Conservation (phyloP, 2,329 filamentous ascomycete species). For the Myriosclerotinia scirpicola region DNA sequence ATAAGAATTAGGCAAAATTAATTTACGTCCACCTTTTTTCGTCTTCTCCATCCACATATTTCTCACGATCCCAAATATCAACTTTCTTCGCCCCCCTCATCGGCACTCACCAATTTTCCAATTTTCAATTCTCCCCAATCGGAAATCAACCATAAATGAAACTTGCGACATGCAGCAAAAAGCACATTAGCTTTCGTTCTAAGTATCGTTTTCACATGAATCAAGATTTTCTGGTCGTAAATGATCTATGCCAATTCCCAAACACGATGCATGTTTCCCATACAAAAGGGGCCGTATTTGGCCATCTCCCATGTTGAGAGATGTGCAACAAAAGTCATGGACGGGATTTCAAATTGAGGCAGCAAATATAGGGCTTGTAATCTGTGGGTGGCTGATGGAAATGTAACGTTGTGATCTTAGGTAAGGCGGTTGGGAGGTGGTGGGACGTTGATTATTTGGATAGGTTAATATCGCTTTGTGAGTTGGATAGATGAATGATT, state of each 20-base stretch:
- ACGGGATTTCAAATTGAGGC: too few species aligned
- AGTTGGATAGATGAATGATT: background rate
- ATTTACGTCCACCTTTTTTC: background rate
- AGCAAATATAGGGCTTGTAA: background rate
- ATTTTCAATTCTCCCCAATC: background rate
- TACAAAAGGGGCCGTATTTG: slow-evolving; percentile 1
- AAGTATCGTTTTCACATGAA: background rate
- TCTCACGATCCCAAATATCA: background rate
- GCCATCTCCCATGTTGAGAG: slow-evolving; percentile 20
- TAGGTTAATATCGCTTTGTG: background rate
- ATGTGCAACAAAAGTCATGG: slow-evolving; percentile 20
- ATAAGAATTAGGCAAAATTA: background rate
- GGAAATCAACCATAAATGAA: background rate
- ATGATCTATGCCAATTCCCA: background rate
- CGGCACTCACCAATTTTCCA: background rate
- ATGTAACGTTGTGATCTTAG: slow-evolving; percentile 4
- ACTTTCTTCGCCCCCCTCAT: background rate
- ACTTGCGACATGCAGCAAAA: background rate
- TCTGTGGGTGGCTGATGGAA: slow-evolving; percentile 12
- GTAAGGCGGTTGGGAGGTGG: background rate
- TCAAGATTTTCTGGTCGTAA: background rate
- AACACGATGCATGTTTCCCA: slow-evolving; percentile 12
- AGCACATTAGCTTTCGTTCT: background rate
- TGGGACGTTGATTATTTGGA: slow-evolving; percentile 13
- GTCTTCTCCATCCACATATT: slow-evolving; percentile 1